Base-by-base conservation (phyloP, 2,329 filamentous ascomycete genomes). In the Aspergillus piperis region DNA sequence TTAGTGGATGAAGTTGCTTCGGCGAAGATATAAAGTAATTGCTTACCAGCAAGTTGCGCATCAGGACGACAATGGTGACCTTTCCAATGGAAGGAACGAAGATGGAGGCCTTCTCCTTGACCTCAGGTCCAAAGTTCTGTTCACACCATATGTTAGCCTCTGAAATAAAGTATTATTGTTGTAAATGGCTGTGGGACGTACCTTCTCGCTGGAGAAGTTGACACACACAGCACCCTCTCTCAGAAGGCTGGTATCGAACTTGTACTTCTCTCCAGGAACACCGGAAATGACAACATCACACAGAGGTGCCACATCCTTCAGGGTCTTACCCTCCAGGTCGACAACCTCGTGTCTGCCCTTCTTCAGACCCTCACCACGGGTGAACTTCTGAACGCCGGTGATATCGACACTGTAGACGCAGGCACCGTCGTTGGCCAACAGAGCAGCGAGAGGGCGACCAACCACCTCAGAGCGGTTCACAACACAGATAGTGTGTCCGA, bases 11-110 rank as follows among this genome's bases (percentile, higher is more conserved):
- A 52, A 32, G 32, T 42, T 15, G 15, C 25, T 17, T 27, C 30
- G 8, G 36, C 27, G 23, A 23, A 53, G 27, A 54, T 54, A 32
- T 59, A 42, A 32, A 23, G 8, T 23, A 30, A 41, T 19, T 11
- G 84, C 89, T 79, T 80, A 95, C 91, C 72, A 98, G 83, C 38
- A 98, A 79, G 73, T 99, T 99, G 59, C 95, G 84, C 71, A 98
- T 81, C 60, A 99, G 80, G 36, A 97, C 88, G 15, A 94, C 91
- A 74, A 98, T 98, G 0, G 95, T 99, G 51, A 98, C 94, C 81
- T 98, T 99, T 69, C 95, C 95, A 67, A 97, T 96, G 0, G 94
- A 95, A 1, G 95, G 95, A 17, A 98, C 93, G 70, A 97, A 99
- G 70, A 99, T 96, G 5, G 92, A 92, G 2, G 95, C 95, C 81